Evolutionary conservation across 2,329 filamentous ascomycete species (phyloP).

Genomic region (Sporothrix sp.): DNA sequence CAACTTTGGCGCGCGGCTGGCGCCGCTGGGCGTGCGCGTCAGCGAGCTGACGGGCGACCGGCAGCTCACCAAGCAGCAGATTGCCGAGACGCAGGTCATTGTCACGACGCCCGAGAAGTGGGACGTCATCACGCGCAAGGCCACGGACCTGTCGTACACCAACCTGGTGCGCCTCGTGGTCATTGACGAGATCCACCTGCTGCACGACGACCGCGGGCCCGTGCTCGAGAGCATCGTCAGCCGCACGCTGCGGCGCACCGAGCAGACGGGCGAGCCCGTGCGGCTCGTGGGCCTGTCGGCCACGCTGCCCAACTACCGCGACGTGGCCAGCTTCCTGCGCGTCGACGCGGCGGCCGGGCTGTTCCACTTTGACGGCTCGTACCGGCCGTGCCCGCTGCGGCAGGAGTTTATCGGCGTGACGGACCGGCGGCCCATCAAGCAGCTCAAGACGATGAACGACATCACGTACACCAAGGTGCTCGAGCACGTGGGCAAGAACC

Average conservation of each 20-base stretch:
- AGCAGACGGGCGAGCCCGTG: constrained; percentile 89
- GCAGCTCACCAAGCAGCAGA: constrained; percentile 97
- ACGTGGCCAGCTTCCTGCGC: constrained; percentile 90
- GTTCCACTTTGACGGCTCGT: constrained; percentile 95
- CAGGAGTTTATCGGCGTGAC: constrained; percentile 98
- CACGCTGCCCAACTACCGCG: constrained; percentile 90
- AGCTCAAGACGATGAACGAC: constrained; percentile 98
- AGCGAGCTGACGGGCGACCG: constrained; percentile 96
- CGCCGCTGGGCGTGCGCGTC: constrained; percentile 83
- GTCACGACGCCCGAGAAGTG: constrained; percentile 98
- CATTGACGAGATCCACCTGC: constrained; percentile 95
- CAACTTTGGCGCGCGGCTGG: constrained; percentile 86
- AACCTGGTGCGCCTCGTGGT: constrained; percentile 93
- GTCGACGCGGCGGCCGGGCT: constrained; percentile 77
- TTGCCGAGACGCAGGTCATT: constrained; percentile 94
- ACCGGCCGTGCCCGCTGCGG: constrained; percentile 82
- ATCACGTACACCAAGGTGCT: constrained; percentile 96
- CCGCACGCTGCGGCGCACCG: constrained; percentile 82
- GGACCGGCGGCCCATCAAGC: constrained; percentile 97
- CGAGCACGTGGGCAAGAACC: constrained; percentile 84
- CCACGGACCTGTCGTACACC: constrained; percentile 92
- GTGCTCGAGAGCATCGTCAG: constrained; percentile 96
- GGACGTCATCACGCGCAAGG: constrained; percentile 97
- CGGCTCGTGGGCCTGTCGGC: constrained; percentile 88
- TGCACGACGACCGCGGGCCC: constrained; percentile 94